Evolutionary conservation across 257 asterid species (phyloP).

Genomic region (Solanum medicagineum): DNA sequence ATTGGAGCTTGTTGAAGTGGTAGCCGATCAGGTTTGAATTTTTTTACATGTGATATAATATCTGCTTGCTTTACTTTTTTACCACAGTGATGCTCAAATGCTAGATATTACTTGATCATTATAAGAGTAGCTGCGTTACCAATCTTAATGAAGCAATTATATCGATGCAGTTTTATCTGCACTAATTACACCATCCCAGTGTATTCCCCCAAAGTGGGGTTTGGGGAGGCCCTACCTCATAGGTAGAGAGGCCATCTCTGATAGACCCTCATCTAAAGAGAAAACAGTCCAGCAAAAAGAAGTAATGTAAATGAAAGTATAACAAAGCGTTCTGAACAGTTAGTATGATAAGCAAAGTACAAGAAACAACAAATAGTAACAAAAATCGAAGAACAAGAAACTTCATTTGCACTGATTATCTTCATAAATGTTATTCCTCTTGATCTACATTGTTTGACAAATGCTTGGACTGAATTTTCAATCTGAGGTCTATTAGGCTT

Average conservation of each 20-base stretch:
- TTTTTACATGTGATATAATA: background rate
- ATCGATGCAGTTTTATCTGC: background rate
- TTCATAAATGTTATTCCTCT: background rate
- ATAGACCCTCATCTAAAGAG: background rate
- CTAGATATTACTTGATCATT: background rate
- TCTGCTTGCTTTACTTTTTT: background rate
- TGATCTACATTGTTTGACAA: background rate
- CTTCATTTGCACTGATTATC: background rate
- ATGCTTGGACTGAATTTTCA: background rate
- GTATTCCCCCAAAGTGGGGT: background rate
- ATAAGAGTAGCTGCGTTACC: background rate
- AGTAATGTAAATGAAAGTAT: background rate
- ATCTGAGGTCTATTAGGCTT: background rate
- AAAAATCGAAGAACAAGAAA: background rate
- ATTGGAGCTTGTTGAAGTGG: slow-evolving; percentile 97
- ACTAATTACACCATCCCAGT: background rate
- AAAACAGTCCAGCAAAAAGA: background rate
- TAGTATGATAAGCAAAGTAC: background rate
- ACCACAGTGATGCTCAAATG: background rate
- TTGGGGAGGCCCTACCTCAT: background rate
- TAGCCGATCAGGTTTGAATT: slow-evolving; percentile 83
- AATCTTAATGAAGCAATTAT: background rate
- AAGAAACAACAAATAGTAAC: background rate
- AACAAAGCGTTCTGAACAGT: background rate
- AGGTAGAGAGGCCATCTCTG: background rate